Evolutionary conservation across 139 green algal genomes (phyloP), one percentile per base, ranked within the genome.

Genomic region (Edaphochlamys debaryana): DNA sequence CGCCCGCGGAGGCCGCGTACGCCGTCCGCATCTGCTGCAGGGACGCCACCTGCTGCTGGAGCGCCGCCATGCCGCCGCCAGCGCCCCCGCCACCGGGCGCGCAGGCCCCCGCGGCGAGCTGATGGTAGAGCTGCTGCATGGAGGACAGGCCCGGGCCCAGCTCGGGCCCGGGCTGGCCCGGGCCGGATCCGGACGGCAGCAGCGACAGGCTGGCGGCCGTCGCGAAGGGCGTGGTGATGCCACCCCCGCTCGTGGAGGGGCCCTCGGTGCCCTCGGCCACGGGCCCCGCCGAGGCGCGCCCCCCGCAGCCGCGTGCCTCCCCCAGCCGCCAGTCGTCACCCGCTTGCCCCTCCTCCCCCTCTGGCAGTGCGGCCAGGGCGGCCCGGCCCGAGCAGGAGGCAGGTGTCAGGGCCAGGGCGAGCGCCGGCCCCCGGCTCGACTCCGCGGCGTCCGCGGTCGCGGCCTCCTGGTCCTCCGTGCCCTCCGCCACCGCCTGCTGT

Each of bases 31-130:
- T 52, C 13, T 64, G 32, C 63, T 73, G 63, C 63, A 82, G 45
- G 32, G 76, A 62, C 62, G 76, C 76, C 29, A 82, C 76, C 42
- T 82, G 76, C n/a, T 82, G 76, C 63, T 82, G 76, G 23, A 82
- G 76, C 62, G 76, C 62, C 34, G 62, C 62, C 45, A 82, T 82
- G 76, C 62, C 63, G 22, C 48, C 63, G 76, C 0, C 58, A 11
- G 23, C 11, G 73, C 56, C 56, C 42, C 42, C 34, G 34, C 32
- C 32, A 19, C 32, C 45, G 23, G 23, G 23, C 42, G 41, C 41
- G 22, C 34, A 23, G 50, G 29, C 29, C 62, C 42, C 60, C 40
- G 30, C 34, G 41, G 76, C 19, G 2, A 82, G 76, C 42, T 82
- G 76, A 23, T 73, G 7, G 22, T 82, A 73, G 4, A 74, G 64